Conservation (phyloP, 805 yeast genomes). For the Ogataea neopini region DNA sequence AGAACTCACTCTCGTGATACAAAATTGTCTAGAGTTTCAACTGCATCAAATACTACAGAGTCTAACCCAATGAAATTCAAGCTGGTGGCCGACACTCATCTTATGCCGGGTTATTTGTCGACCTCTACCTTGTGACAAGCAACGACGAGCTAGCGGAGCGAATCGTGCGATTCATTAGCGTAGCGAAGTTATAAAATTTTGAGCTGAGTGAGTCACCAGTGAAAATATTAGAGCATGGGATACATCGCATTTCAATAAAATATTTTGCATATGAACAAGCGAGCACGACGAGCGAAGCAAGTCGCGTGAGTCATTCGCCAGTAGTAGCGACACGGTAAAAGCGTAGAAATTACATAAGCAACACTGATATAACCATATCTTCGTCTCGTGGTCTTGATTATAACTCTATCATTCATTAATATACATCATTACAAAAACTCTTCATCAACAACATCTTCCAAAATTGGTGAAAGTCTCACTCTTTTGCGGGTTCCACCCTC, state of each 20-base stretch:
- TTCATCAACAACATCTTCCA: slow-evolving; percentile 26
- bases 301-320: no score
- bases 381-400: no score
- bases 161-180: no score
- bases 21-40: slow-evolving; percentile 7
- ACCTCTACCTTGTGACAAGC: neutral
- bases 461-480: slow-evolving; percentile 17
- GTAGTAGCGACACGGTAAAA: no score
- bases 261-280: no score
- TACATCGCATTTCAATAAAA: no score
- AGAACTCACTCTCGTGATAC: slow-evolving; percentile 10
- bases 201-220: no score
- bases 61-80: slow-evolving; percentile 7
- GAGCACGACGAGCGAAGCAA: neutral
- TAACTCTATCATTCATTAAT: neutral
- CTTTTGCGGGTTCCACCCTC: slow-evolving; percentile 9
- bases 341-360: no score
- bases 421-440: slow-evolving; percentile 15
- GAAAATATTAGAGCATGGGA: no score
- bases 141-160: no score
- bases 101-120: slow-evolving; percentile 18
- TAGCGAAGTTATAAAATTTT: no score
- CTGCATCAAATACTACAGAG: slow-evolving; percentile 9
- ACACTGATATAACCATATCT: no score
- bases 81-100: slow-evolving; percentile 15